Evolutionary conservation across 495 filamentous ascomycete genomes (phyloP), one percentile per base, ranked within the genome.

Genomic region (Lophiostoma macrostomum): DNA sequence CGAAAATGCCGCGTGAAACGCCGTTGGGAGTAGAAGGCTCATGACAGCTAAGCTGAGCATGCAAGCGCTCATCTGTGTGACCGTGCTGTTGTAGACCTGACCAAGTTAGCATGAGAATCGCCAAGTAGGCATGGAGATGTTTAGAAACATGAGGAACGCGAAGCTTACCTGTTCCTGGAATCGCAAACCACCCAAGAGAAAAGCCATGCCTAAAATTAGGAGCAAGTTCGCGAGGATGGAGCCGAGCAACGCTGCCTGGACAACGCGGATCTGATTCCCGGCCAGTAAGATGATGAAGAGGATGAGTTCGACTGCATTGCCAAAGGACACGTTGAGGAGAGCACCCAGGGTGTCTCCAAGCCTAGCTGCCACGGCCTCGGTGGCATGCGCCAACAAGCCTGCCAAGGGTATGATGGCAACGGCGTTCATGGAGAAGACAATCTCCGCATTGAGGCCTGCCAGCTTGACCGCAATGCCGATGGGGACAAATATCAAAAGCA

Each of bases 61-160:
- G 71, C 88, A 94, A 23, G 90, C 89, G 63, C 90, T 95, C 87
- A 93, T 96, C 70, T 95, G 88, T 2, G 90, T 95, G 40, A 94
- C 87, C 20, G 88, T 94, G 70, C 82, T 93, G 69, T 96, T 96
- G 72, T 96, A 96, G 53, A 95, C 83, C 81, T 90, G 48, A 29
- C 41, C 3, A 28, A 35, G 18, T 11, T 31, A 18, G 11, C 13
- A 36, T 5, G 25, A 31, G 23, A 19, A 22, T 10, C n/a, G n/a
- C n/a, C n/a, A n/a, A n/a, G n/a, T n/a, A n/a, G n/a, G n/a, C n/a
- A n/a, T n/a, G n/a, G n/a, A n/a, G n/a, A n/a, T n/a, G n/a, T n/a
- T n/a, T n/a, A n/a, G n/a, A n/a, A n/a, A n/a, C n/a, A n/a, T n/a
- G n/a, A n/a, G n/a, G n/a, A n/a, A n/a, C n/a, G n/a, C n/a, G n/a